Evolutionary conservation across 805 yeast species (phyloP).

Genomic region (Wickerhamiella dianesei): DNA sequence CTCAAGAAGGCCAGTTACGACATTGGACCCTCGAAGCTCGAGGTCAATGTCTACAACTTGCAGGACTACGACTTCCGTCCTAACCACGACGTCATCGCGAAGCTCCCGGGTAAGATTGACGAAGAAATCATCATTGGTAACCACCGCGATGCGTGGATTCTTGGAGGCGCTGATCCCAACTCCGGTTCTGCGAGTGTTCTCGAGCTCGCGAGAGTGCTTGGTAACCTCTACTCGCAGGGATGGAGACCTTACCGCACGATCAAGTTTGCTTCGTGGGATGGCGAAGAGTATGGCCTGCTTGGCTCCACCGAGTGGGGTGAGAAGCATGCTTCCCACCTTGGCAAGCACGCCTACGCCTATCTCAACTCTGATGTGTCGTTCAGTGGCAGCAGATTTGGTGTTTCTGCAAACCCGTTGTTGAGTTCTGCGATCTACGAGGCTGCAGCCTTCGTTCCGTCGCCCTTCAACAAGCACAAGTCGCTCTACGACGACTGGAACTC

Average conservation of each 20-base stretch:
- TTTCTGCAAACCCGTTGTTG: constrained; percentile 49
- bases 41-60: constrained; percentile 42
- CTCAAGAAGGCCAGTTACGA: constrained; percentile 34
- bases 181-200: constrained; percentile 54
- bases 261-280: constrained; percentile 68
- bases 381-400: constrained; percentile 38
- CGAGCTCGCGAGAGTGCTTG: constrained; percentile 50
- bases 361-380: constrained; percentile 57
- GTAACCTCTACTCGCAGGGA: constrained; percentile 37
- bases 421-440: constrained; percentile 33
- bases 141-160: constrained; percentile 72
- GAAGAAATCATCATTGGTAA: constrained; percentile 57
- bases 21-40: constrained; percentile 36
- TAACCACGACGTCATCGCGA: constrained; percentile 50
- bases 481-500: constrained; percentile 27
- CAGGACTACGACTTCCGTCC: constrained; percentile 52
- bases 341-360: constrained; percentile 46
- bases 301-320: constrained; percentile 77
- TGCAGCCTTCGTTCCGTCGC: constrained; percentile 36
- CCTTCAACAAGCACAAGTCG: constrained; percentile 24
- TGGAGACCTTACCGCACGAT: constrained; percentile 68
- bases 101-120: constrained; percentile 39
- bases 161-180: constrained; percentile 73
- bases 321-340: constrained; percentile 34
- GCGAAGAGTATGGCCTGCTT: constrained; percentile 55